A percentile compares a stretch with the other conserved stretches of the same genome.
These are phyloP conservation scores for Sarocladiaceae sp. DNA, from an alignment of 2,329 filamentous ascomycete genomes.

Conservation along the genomic window DNA sequence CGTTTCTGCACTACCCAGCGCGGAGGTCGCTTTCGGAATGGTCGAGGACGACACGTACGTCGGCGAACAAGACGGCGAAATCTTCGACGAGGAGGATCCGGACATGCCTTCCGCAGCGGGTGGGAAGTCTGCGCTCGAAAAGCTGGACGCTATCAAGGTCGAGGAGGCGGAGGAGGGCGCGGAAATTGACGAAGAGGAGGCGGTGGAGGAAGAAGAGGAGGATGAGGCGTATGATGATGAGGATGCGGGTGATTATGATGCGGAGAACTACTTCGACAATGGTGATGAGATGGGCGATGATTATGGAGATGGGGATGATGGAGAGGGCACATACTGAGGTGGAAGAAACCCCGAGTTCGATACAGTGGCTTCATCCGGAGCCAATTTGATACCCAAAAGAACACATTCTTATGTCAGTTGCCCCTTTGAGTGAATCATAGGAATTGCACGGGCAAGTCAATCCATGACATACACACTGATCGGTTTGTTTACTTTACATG, in stretches of 20 bases:
- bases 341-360: slow-evolving; percentile 4
- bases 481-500: not conserved
- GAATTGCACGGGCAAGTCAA: too few species aligned
- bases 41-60: slow-evolving; percentile 21
- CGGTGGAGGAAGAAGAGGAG: slow-evolving; percentile 37
- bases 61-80: slow-evolving; percentile 19
- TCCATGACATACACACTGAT: not conserved
- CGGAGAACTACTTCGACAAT: slow-evolving; percentile 54
- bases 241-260: slow-evolving; percentile 55
- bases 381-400: slow-evolving; percentile 10
- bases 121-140: slow-evolving; percentile 34
- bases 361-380: not conserved
- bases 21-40: slow-evolving; percentile 44
- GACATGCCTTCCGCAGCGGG: slow-evolving; percentile 18
- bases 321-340: slow-evolving; percentile 32
- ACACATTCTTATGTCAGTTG: too few species aligned
- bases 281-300: slow-evolving; percentile 49
- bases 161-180: slow-evolving; percentile 43
- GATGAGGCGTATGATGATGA: slow-evolving; percentile 50
- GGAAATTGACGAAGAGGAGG: slow-evolving; percentile 46
- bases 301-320: slow-evolving; percentile 46
- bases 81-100: slow-evolving; percentile 20
- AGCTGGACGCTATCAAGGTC: slow-evolving; percentile 39
- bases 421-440: too few species aligned
- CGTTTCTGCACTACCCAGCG: slow-evolving; percentile 41